Evolutionary conservation across 192 early-diverging fungal genomes (phyloP).

Genomic region (Obelidium mucronatum): DNA sequence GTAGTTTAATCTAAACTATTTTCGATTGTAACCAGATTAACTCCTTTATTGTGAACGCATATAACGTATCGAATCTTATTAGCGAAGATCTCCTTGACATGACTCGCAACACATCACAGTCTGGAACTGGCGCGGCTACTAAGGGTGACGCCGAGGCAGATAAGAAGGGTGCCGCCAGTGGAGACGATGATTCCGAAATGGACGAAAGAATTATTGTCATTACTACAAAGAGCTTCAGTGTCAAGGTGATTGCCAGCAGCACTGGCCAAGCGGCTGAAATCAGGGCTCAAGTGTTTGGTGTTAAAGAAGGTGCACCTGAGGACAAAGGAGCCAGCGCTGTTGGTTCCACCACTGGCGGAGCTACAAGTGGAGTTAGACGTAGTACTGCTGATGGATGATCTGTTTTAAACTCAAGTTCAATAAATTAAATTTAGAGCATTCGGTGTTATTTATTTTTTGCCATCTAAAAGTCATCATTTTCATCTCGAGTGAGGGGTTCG

Average conservation of each 20-base stretch:
- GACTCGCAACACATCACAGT: conserved; percentile 12
- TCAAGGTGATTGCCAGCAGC: conserved; percentile 14
- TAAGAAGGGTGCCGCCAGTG: background rate
- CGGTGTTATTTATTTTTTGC: background rate
- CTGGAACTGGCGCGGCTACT: background rate
- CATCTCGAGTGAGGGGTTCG: background rate
- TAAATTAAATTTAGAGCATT: too few species aligned
- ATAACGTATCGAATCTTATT: conserved; percentile 10
- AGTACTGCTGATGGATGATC: background rate
- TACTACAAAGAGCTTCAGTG: conserved; percentile 22
- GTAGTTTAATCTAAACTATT: background rate
- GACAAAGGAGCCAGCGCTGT: conserved; percentile 5
- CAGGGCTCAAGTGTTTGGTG: conserved; percentile 22
- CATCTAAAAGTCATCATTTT: background rate
- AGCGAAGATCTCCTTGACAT: conserved; percentile 16
- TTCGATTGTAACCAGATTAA: background rate
- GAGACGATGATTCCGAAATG: conserved; percentile 14
- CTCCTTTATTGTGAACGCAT: conserved; percentile 22
- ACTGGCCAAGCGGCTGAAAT: conserved; percentile 12
- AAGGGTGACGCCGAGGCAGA: conserved; percentile 1
- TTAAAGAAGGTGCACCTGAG: conserved; percentile 16
- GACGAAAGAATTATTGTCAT: conserved; percentile 25
- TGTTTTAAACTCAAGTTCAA: background rate
- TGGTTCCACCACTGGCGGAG: background rate
- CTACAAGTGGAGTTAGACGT: conserved; percentile 1